phyloP scores from a whole-genome alignment of 495 filamentous ascomycete genomes.

The Sordaria brevicollis region DNA sequence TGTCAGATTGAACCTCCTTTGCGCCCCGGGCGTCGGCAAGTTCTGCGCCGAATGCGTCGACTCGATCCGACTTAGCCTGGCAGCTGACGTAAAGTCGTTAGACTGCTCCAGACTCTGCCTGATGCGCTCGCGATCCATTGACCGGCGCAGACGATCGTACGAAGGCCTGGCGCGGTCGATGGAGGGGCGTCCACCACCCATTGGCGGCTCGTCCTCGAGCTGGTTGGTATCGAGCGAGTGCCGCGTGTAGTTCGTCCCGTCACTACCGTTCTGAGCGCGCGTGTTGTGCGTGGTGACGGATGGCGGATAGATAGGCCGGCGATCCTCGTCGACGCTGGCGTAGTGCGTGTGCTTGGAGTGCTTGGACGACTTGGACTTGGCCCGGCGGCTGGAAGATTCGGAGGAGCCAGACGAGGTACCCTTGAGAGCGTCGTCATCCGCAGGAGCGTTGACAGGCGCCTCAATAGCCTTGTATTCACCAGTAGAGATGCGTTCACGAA shows the following conservation, averaged over 20 bases:
- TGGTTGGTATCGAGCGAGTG: conserved; percentile 31
- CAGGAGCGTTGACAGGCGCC: background rate
- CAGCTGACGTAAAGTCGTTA: conserved; percentile 84
- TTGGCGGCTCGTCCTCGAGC: conserved; percentile 20
- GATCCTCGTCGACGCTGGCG: conserved; percentile 63
- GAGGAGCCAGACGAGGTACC: conserved; percentile 33
- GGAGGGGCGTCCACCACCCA: conserved; percentile 32
- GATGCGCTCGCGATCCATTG: conserved; percentile 52
- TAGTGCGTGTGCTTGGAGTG: conserved; percentile 50
- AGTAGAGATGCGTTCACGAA: conserved; percentile 80
- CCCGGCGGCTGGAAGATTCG: conserved; percentile 17
- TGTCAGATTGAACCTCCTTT: conserved; percentile 21
- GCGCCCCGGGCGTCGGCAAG: conserved; percentile 1
- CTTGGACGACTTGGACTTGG: conserved; percentile 27
- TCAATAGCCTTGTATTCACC: conserved; percentile 20
- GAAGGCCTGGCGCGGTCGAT: conserved; percentile 65
- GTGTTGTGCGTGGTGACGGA: conserved; percentile 74
- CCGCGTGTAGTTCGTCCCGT: conserved; percentile 84
- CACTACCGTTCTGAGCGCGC: conserved; percentile 82
- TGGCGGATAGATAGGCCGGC: conserved; percentile 83
- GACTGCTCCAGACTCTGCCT: conserved; percentile 73
- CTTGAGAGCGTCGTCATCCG: conserved; percentile 14
- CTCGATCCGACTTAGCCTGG: conserved; percentile 73
- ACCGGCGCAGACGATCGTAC: conserved; percentile 64
- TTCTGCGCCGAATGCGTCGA: conserved; percentile 45